Evolutionary conservation across 345 rosid species (phyloP), one percentile per base, ranked within the genome.

Genomic region (Gossypium thurberi): DNA sequence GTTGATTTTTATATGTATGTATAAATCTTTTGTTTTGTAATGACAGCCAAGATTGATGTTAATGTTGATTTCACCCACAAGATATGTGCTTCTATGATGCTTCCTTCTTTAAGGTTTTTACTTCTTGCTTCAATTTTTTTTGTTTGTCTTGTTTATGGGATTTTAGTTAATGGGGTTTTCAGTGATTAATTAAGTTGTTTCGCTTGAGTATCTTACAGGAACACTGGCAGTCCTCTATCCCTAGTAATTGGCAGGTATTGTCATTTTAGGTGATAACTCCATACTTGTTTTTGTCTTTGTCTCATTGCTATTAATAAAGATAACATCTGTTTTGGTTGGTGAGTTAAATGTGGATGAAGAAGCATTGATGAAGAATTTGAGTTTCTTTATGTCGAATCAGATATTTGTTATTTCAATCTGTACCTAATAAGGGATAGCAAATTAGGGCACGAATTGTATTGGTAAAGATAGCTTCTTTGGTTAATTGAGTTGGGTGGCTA

Each of bases 1-100:
- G 1, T 73, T 62, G 53, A 26, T 71, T 26, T 28, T 63, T 33
- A 5, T 33, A 26, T 20, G 64, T 37, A 62, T 65, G 26, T 52
- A 43, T 12, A 59, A 53, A 17, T 65, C 28, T 67, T 67, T 67
- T 47, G 21, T 58, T 43, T 69, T 62, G 33, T 66, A n/a, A 47
- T 82, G 61, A 58, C 95, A 94, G 98, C 97, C 89, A 94, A 90
- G 84, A 94, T 94, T 77, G 97, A 94, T 84, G 92, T 92, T 65
- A 94, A 94, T 83, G 93, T 94, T 57, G 98, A 94, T 85, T 84
- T 94, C 79, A 89, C 97, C 75, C 98, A 94, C 85, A 89, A 90
- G 90, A 91, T 94, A 11, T 94, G 95, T 81, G 88, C 95, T 82
- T 86, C 91, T 63, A 76, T 90, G 87, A 89, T 90, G 94, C 80